Conservation (phyloP, 495 filamentous ascomycete genomes). For the Aspergillus nanangensis region DNA sequence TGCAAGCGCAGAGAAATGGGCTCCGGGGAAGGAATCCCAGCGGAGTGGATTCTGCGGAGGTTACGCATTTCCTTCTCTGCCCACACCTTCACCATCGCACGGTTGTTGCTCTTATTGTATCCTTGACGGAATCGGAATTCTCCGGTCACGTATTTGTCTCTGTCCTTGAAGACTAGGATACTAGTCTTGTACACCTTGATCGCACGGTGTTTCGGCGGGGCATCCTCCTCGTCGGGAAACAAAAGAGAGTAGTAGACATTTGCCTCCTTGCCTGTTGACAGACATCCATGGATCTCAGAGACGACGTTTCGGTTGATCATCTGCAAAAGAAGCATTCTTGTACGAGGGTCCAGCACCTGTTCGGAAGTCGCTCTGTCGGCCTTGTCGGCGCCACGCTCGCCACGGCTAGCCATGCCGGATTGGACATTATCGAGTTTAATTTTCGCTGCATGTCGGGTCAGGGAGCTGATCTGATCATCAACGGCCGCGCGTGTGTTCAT, state of each 20-base stretch:
- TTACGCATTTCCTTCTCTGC: constrained; percentile 98
- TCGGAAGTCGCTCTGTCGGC: constrained; percentile 89
- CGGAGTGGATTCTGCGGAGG: constrained; percentile 71
- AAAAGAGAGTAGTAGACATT: constrained; percentile 87
- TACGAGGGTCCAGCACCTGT: constrained; percentile 88
- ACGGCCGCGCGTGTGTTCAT: constrained; percentile 73
- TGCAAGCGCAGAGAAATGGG: constrained; percentile 82
- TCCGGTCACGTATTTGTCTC: constrained; percentile 89
- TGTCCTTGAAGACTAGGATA: constrained; percentile 94
- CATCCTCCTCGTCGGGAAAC: constrained; percentile 36
- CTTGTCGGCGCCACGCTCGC: constrained; percentile 60
- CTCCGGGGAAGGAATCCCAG: constrained; percentile 87
- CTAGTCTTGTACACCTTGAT: constrained; percentile 99
- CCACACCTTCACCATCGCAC: constrained; percentile 96
- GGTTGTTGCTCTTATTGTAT: constrained; percentile 86
- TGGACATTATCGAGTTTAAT: constrained; percentile 72
- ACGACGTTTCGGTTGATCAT: constrained; percentile 85
- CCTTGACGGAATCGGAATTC: constrained; percentile 81
- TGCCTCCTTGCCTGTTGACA: constrained; percentile 95
- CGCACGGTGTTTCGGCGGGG: constrained; percentile 59
- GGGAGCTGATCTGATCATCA: constrained; percentile 80
- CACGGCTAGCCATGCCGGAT: constrained; percentile 48
- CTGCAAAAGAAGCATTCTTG: constrained; percentile 90
- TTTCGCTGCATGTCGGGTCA: constrained; percentile 85
- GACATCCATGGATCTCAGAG: constrained; percentile 81